A percentile compares a stretch with the other conserved stretches of the same genome.
Conservation (phyloP, 441 rosid species). For the Pelargonium cotyledonis region DNA sequence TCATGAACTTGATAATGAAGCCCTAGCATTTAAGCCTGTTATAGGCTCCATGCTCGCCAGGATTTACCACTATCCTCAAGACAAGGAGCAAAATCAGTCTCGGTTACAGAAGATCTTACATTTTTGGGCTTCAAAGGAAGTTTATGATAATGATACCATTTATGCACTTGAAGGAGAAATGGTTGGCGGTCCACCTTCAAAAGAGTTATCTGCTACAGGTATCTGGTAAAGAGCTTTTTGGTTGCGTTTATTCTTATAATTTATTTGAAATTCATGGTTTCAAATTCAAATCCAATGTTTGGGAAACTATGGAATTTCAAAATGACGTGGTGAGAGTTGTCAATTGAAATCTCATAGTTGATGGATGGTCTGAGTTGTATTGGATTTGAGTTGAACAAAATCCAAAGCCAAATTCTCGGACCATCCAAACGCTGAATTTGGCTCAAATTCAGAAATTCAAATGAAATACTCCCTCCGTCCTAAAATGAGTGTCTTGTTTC, state of each 20-base stretch:
- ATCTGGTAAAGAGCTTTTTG: conserved; percentile 9
- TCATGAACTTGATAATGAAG: conserved; percentile 73
- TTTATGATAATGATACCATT: conserved; percentile 78
- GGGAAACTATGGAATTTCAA: too few species aligned
- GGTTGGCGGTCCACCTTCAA: conserved; percentile 61
- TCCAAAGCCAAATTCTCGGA: too few species aligned
- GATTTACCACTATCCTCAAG: conserved; percentile 69
- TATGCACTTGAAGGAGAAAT: conserved; percentile 76
- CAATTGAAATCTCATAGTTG: too few species aligned
- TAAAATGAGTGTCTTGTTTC: too few species aligned
- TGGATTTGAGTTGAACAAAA: too few species aligned
- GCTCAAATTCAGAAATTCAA: too few species aligned
- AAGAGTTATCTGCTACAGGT: conserved; percentile 51
- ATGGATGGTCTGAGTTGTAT: too few species aligned
- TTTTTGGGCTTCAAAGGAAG: conserved; percentile 94
- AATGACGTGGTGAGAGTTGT: too few species aligned
- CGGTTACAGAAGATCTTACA: conserved; percentile 79
- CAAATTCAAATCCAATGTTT: too few species aligned
- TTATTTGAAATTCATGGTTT: too few species aligned
- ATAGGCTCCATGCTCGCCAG: conserved; percentile 82
- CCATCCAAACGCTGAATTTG: too few species aligned
- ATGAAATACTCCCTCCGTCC: too few species aligned
- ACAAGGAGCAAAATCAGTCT: conserved; percentile 74
- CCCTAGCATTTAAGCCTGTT: conserved; percentile 80
- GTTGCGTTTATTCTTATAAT: neutral